Evolutionary conservation across 1,284 basidiomycete species (phyloP).

Genomic region (Inonotus obliquus): DNA sequence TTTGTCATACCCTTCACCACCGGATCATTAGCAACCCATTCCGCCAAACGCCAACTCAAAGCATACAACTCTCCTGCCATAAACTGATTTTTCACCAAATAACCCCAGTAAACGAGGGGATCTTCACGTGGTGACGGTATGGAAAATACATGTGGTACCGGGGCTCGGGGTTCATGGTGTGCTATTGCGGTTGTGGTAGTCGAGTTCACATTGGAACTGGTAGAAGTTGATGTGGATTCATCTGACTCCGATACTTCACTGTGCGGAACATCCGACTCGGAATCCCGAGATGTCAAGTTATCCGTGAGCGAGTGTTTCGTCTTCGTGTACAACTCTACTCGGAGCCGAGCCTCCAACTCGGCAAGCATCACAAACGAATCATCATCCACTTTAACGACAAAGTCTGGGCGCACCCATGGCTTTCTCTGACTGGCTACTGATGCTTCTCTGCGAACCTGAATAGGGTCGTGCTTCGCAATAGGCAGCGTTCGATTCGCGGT

Average conservation of each 20-base stretch:
- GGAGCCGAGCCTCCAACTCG: slow-evolving; percentile 82
- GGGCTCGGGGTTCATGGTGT: slow-evolving; percentile 12
- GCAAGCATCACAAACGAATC: slow-evolving; percentile 93
- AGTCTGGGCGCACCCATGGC: slow-evolving; percentile 81
- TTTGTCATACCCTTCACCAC: slow-evolving; percentile 61
- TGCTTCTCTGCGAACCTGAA: slow-evolving; percentile 47
- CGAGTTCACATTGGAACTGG: slow-evolving; percentile 4
- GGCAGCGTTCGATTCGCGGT: slow-evolving; percentile 44
- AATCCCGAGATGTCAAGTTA: slow-evolving; percentile 11
- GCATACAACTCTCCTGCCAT: slow-evolving; percentile 98
- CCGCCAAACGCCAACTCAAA: slow-evolving; percentile 85
- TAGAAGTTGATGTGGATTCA: slow-evolving; percentile 13
- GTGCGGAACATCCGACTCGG: background rate
- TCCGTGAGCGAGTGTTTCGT: background rate
- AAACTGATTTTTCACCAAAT: slow-evolving; percentile 90
- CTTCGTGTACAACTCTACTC: slow-evolving; percentile 58
- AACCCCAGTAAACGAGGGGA: slow-evolving; percentile 89
- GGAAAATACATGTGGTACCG: slow-evolving; percentile 1
- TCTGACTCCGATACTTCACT: slow-evolving; percentile 18
- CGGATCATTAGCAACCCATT: slow-evolving; percentile 79
- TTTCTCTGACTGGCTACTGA: slow-evolving; percentile 36
- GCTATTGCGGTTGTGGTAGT: background rate
- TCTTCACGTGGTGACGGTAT: slow-evolving; percentile 38
- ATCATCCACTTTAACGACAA: slow-evolving; percentile 89
- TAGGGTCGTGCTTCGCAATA: slow-evolving; percentile 64